Conservation (phyloP, 1,284 basidiomycete genomes). For the Ceratobasidium sp. region DNA sequence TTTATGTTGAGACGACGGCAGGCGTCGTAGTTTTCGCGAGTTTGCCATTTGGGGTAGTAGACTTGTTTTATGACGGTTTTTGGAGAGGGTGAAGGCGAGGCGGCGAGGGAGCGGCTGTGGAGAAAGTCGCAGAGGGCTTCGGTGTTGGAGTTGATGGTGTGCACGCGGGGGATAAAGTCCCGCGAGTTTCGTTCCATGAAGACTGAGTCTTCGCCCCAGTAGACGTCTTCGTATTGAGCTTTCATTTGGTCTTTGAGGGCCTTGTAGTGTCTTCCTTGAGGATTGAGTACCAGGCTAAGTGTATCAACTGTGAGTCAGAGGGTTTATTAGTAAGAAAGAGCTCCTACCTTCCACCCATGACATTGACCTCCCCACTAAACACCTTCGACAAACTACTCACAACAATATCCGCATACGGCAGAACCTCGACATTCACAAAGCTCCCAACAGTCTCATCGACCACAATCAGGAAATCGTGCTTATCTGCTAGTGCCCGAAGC, state of each 20-base stretch:
- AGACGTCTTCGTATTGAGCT: conserved; percentile 85
- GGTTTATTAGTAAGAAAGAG: not conserved
- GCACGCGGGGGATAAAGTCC: conserved; percentile 85
- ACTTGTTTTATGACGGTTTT: conserved; percentile 80
- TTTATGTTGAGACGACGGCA: conserved; percentile 63
- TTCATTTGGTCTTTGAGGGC: conserved; percentile 73
- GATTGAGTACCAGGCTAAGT: conserved; percentile 86
- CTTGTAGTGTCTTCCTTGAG: conserved; percentile 75
- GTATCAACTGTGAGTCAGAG: not conserved
- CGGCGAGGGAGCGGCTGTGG: conserved; percentile 67
- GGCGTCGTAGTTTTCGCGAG: conserved; percentile 77
- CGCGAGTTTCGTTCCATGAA: conserved; percentile 99
- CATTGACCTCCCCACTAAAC: conserved; percentile 95
- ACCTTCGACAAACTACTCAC: conserved; percentile 95
- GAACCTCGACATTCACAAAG: conserved; percentile 94
- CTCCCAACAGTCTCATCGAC: conserved; percentile 98
- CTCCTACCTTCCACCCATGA: conserved; percentile 94
- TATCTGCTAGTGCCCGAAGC: conserved; percentile 85
- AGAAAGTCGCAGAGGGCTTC: conserved; percentile 86
- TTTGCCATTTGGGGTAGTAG: conserved; percentile 90
- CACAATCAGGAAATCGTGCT: conserved; percentile 89
- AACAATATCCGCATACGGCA: conserved; percentile 92
- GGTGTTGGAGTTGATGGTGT: conserved; percentile 85
- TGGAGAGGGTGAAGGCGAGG: conserved; percentile 4
- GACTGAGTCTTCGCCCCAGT: conserved; percentile 93